Conservation (phyloP, 441 rosid genomes). For the Daphne laureola region DNA sequence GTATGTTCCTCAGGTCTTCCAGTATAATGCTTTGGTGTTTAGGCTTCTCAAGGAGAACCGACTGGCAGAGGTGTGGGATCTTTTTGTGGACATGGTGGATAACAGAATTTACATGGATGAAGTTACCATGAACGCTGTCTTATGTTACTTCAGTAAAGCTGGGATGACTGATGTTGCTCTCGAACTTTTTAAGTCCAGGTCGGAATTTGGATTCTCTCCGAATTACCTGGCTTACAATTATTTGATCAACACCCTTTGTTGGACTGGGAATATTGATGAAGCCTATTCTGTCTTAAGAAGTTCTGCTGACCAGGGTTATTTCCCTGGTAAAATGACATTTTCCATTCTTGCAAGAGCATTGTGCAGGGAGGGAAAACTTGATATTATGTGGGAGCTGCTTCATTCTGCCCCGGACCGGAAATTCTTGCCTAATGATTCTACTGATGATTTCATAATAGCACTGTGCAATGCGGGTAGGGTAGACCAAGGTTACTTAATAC, state of each 20-base stretch:
- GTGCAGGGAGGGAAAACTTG: conserved; percentile 54
- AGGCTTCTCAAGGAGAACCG: conserved; percentile 50
- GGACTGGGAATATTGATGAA: conserved; percentile 34
- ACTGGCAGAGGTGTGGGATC: conserved; percentile 45
- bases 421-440: conserved; percentile 28
- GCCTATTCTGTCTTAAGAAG: conserved; percentile 50
- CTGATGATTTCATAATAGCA: conserved; percentile 41
- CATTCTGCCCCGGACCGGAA: conserved; percentile 31
- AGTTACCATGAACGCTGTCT: conserved; percentile 53
- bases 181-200: conserved; percentile 52
- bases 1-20: conserved; percentile 44
- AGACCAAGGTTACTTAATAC: conserved; percentile 53
- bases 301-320: conserved; percentile 40
- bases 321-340: conserved; percentile 49
- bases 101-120: conserved; percentile 41
- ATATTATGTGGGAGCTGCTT: conserved; percentile 55
- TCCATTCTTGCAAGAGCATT: conserved; percentile 47
- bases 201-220: conserved; percentile 46
- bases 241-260: conserved; percentile 60
- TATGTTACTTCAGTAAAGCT: conserved; percentile 80
- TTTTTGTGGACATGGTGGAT: conserved; percentile 66
- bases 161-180: conserved; percentile 75
- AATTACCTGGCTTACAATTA: conserved; percentile 40
- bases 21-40: conserved; percentile 48
- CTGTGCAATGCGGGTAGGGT: conserved; percentile 46